Conservation (phyloP, 1,139 yeast genomes). For the Magnusiomyces ingens region DNA sequence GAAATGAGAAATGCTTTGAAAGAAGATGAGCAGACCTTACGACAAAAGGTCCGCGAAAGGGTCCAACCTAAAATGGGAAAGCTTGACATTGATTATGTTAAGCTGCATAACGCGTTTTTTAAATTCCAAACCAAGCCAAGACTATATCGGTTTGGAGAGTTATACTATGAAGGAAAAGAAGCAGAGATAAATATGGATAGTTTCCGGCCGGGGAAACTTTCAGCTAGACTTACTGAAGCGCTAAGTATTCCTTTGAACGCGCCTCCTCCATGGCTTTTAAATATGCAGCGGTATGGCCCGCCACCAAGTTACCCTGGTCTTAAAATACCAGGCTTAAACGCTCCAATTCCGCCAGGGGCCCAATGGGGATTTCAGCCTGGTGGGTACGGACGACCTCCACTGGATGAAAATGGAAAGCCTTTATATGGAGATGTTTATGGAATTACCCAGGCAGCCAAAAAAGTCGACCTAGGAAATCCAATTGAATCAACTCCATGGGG, state of each 20-base stretch:
- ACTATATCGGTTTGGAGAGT: constrained; percentile 62
- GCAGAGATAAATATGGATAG: constrained; percentile 39
- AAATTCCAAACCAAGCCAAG: constrained; percentile 70
- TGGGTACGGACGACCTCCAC: constrained; percentile 39
- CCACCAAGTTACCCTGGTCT: constrained; percentile 79
- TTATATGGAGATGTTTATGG: constrained; percentile 35
- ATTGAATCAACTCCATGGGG: constrained; percentile 33
- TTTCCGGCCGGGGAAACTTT: constrained; percentile 63
- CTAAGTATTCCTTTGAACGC: constrained; percentile 59
- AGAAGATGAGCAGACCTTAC: constrained; percentile 49
- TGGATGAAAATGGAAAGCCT: constrained; percentile 31
- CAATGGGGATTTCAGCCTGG: constrained; percentile 38
- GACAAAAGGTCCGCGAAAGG: constrained; percentile 72
- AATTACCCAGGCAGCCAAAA: constrained; percentile 21
- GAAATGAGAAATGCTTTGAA: constrained; percentile 66
- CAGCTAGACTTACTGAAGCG: constrained; percentile 54
- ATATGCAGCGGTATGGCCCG: constrained; percentile 67
- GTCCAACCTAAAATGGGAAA: constrained; percentile 89
- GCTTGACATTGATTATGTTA: constrained; percentile 79
- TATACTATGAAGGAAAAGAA: constrained; percentile 76
- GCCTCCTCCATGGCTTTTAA: constrained; percentile 76
- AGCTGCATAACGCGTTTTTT: constrained; percentile 81
- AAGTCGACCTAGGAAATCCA: constrained; percentile 39
- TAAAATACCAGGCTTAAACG: constrained; percentile 49
- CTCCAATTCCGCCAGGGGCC: constrained; percentile 36